A percentile compares a stretch with the other conserved stretches of the same genome.
Evolutionary conservation across 2,329 filamentous ascomycete species (phyloP).

Genomic region (Diaporthe amygdali): DNA sequence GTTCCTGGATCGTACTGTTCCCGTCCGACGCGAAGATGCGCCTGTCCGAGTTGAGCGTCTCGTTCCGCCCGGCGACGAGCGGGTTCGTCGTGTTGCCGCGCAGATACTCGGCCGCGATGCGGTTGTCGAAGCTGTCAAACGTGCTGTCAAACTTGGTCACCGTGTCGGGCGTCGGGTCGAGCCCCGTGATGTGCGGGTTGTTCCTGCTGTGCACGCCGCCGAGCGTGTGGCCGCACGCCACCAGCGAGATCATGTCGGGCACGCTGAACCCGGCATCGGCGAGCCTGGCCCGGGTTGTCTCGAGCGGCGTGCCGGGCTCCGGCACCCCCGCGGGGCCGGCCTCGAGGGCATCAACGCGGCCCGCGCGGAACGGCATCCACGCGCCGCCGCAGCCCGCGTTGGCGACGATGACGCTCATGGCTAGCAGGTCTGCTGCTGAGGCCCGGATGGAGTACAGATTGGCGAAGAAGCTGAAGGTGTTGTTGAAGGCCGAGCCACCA

Average conservation of each 20-base stretch:
- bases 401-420: slow-evolving; percentile 36
- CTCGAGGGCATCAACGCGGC: slow-evolving; percentile 36
- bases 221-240: slow-evolving; percentile 41
- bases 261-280: slow-evolving; percentile 37
- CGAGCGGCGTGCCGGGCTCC: slow-evolving; percentile 35
- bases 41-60: slow-evolving; percentile 45
- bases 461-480: slow-evolving; percentile 32
- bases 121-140: slow-evolving; percentile 45
- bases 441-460: slow-evolving; percentile 30
- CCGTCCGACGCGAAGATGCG: slow-evolving; percentile 49
- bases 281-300: slow-evolving; percentile 34
- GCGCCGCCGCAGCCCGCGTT: slow-evolving; percentile 31
- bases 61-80: slow-evolving; percentile 44
- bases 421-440: slow-evolving; percentile 37
- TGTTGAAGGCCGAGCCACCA: slow-evolving; percentile 36
- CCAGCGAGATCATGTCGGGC: slow-evolving; percentile 41
- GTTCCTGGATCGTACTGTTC: slow-evolving; percentile 45
- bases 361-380: slow-evolving; percentile 35
- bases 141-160: slow-evolving; percentile 41
- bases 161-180: slow-evolving; percentile 38
- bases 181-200: neutral
- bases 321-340: slow-evolving; percentile 39
- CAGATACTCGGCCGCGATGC: slow-evolving; percentile 48
- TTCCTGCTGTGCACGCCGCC: slow-evolving; percentile 48
- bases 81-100: slow-evolving; percentile 46